Evolutionary conservation across 345 rosid genomes (phyloP), one percentile per base, ranked within the genome.

Genomic region (Eucalyptus dawsonii): DNA sequence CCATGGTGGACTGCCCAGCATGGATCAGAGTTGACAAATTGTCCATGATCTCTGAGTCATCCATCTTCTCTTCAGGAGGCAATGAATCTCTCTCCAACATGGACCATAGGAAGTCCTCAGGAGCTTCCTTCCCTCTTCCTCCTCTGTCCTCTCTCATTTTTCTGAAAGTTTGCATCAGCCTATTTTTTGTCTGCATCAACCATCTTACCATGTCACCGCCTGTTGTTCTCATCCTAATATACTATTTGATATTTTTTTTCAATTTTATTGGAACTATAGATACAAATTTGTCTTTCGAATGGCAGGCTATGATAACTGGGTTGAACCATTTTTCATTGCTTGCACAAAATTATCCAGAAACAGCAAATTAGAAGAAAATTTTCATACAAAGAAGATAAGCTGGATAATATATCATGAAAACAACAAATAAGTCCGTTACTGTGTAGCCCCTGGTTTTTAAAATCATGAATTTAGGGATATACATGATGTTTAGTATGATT

Each of bases 1-100:
- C 93, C 40, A 95, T 94, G 87, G 95, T 94, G 88, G 92, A 91
- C 88, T 95, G 95, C 21, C 95, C 96, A 2, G 96, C 94, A 86
- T 94, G 88, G 72, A 95, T 91, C 92, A 95, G 89, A 42, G 95
- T 93, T 60, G 93, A 88, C 11, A 95, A 87, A 87, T 94, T 95
- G 90, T 95, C 96, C 90, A 91, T 90, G 40, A 95, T 91, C 90
- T 95, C 95, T 31, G 88, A n/a, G 89, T 94, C 95, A 83, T 89
- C 90, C 14, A 94, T 92, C 91, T 93, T 95, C 56, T 93, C 94
- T n/a, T 81, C 89, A 11, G 87, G 8, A 49, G 95, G 94, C 17
- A 72, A 92, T 49, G 92, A 91, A 86, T 93, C 93, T 89, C 94
- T 93, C 15, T 89, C 69, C 4, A 95, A 83, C 95, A 93, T 92